phyloP scores from a whole-genome alignment of 805 yeast genomes.

The Maudiozyma turicensis region DNA sequence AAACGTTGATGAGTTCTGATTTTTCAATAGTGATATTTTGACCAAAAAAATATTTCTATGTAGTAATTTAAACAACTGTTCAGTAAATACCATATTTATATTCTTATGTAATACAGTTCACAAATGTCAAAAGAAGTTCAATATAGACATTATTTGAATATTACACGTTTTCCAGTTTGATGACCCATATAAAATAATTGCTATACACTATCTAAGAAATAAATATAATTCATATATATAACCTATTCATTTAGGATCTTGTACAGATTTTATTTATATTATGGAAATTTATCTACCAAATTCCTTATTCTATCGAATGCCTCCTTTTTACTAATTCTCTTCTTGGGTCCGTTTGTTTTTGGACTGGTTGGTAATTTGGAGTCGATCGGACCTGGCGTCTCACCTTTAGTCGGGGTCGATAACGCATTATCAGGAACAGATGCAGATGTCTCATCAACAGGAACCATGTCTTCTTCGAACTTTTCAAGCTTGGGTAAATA shows the following conservation, averaged over 20 bases:
- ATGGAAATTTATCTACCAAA: conserved; percentile 18
- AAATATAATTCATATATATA: background rate
- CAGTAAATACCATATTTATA: too few relatives aligned
- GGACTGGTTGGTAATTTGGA: background rate
- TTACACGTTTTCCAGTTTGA: too few relatives aligned
- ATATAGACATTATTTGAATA: too few relatives aligned
- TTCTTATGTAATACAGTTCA: too few relatives aligned
- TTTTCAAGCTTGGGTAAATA: conserved; percentile 15
- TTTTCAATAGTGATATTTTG: background rate
- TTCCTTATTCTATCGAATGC: conserved; percentile 24
- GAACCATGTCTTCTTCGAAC: background rate
- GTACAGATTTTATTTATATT: background rate
- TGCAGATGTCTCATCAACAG: background rate
- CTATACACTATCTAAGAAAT: background rate
- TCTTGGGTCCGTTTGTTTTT: conserved; percentile 13
- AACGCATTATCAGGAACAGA: background rate
- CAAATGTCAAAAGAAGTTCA: too few relatives aligned
- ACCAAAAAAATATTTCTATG: too few relatives aligned
- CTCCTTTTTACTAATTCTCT: conserved; percentile 28
- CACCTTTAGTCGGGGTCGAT: too few relatives aligned
- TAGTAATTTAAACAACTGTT: too few relatives aligned
- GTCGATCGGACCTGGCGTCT: too few relatives aligned
- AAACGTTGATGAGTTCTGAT: conserved; percentile 20
- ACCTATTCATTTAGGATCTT: background rate
- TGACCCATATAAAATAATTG: background rate